Evolutionary conservation across 176 grass and related monocot genomes (phyloP).

Genomic region (Avena sativa): DNA sequence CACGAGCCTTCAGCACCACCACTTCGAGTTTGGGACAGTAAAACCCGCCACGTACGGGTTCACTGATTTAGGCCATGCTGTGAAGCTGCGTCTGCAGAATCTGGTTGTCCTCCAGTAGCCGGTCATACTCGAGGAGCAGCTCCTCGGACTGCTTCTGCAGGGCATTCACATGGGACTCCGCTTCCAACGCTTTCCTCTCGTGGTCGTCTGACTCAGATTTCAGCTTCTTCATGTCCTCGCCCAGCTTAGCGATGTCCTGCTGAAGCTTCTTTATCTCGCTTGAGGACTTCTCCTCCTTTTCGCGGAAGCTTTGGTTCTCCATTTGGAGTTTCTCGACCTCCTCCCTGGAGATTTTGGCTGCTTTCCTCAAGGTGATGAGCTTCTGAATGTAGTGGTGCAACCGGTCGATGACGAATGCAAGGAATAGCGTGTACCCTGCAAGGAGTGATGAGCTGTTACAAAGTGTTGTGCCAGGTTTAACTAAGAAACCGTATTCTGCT

Average conservation of each 20-base stretch:
- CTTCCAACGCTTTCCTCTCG: constrained; percentile 49
- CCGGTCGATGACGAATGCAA: constrained; percentile 81
- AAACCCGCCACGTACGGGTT: background rate
- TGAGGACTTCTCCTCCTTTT: constrained; percentile 52
- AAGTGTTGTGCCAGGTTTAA: background rate
- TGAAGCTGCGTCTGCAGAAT: constrained; percentile 75
- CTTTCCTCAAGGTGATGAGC: constrained; percentile 61
- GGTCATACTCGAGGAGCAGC: constrained; percentile 87
- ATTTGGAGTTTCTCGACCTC: constrained; percentile 81
- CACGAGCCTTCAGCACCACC: background rate
- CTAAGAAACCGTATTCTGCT: background rate
- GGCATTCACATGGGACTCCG: constrained; percentile 69
- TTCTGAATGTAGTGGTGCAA: constrained; percentile 82
- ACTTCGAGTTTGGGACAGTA: background rate
- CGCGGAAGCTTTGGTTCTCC: constrained; percentile 57
- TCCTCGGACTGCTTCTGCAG: constrained; percentile 86
- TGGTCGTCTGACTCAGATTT: constrained; percentile 61
- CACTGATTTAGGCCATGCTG: constrained; percentile 50
- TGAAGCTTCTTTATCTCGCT: constrained; percentile 67
- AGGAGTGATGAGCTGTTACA: constrained; percentile 16
- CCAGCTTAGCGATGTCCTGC: constrained; percentile 53
- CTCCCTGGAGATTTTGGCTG: constrained; percentile 56
- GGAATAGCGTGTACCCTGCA: constrained; percentile 78
- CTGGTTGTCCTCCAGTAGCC: constrained; percentile 90
- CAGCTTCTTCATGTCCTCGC: constrained; percentile 70